A percentile compares a stretch with the other conserved stretches of the same genome.
These are phyloP conservation scores for Helianthus tuberosus DNA, from an alignment of 129 eudicot genomes.

Conservation along the genomic window DNA sequence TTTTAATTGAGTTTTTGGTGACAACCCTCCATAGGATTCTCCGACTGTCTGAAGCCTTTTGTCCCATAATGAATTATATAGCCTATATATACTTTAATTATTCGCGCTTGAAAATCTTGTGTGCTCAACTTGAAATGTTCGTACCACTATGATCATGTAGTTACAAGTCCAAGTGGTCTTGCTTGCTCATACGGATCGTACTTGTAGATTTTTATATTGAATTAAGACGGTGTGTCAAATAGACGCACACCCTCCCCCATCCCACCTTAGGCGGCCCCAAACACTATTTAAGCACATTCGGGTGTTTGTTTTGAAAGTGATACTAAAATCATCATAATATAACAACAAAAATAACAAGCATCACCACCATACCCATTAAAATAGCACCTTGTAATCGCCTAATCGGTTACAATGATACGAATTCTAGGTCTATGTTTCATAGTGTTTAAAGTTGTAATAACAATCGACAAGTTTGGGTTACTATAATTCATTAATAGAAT, in stretches of 20 bases:
- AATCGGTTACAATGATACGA: no score
- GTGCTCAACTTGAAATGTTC: neutral
- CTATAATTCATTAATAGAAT: neutral
- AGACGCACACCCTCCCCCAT: neutral
- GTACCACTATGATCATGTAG: neutral
- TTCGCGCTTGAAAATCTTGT: neutral
- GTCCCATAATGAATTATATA: slow-evolving; percentile 8
- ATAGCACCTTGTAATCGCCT: no score
- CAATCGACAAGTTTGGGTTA: neutral
- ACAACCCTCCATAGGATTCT: slow-evolving; percentile 20
- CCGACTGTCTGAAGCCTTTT: neutral
- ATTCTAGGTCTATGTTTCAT: no score
- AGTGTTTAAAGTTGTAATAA: no score
- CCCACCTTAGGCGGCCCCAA: neutral
- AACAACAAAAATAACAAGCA: no score
- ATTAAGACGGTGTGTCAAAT: neutral
- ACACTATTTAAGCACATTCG: no score
- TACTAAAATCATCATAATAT: no score
- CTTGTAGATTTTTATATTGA: neutral
- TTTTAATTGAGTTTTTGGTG: neutral
- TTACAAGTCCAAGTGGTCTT: neutral
- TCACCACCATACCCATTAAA: neutral
- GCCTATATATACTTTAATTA: neutral
- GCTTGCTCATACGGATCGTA: neutral
- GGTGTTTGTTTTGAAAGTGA: no score